Conservation (phyloP, 1,139 yeast genomes). For the Sugiyamaella pinicola region DNA sequence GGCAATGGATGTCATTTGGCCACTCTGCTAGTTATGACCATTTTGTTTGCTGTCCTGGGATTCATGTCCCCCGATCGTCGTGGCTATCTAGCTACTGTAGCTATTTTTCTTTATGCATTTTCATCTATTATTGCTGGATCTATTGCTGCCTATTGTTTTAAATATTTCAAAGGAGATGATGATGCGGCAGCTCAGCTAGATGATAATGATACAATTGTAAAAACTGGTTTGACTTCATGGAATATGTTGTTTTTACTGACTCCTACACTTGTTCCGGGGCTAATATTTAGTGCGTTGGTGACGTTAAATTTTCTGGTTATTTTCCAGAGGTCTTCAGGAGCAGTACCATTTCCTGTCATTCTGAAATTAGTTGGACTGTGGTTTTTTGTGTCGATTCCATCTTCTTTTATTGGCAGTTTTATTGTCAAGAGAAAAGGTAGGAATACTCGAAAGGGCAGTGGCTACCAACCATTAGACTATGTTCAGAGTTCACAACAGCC, state of each 20-base stretch:
- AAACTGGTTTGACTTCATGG: constrained; percentile 9
- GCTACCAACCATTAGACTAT: too few relatives aligned
- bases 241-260: constrained; percentile 58
- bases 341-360: constrained; percentile 90
- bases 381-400: constrained; percentile 82
- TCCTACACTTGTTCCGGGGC: constrained; percentile 81
- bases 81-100: constrained; percentile 87
- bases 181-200: constrained; percentile 82
- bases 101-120: constrained; percentile 77
- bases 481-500: constrained; percentile 37
- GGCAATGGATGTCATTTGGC: constrained; percentile 89
- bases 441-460: too few relatives aligned
- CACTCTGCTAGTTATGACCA: constrained; percentile 71
- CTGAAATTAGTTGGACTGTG: constrained; percentile 76
- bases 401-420: constrained; percentile 77
- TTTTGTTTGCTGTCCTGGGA: constrained; percentile 83
- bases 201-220: constrained; percentile 3
- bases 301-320: constrained; percentile 81
- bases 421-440: constrained; percentile 59
- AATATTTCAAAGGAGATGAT: constrained; percentile 85
- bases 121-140: constrained; percentile 83
- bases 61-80: constrained; percentile 90
- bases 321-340: constrained; percentile 82
- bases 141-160: constrained; percentile 77
- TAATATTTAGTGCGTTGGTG: constrained; percentile 64